These are phyloP conservation scores for Irpex lacteus DNA, from an alignment of 1,284 basidiomycete species.

Conservation along the genomic window DNA sequence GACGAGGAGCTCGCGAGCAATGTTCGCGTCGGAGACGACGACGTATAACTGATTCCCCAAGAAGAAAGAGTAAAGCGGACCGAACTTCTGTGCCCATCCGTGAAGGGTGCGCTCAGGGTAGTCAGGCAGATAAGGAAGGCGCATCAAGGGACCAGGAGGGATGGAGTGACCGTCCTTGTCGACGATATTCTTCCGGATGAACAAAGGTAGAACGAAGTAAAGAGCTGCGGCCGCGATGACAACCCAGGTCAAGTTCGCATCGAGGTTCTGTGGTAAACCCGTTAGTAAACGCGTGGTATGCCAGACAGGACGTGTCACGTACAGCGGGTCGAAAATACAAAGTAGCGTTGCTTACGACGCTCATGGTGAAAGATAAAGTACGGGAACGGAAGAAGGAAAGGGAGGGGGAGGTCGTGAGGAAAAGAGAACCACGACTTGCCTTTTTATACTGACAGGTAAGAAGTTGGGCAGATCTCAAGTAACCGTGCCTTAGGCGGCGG, in stretches of 20 bases:
- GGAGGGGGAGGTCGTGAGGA: conserved; percentile 5
- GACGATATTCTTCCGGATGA: conserved; percentile 14
- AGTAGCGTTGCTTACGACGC: conserved; percentile 13
- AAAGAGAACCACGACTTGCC: neutral
- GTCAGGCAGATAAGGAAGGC: conserved; percentile 28
- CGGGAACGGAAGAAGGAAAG: conserved; percentile 3
- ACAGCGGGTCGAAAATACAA: conserved; percentile 11
- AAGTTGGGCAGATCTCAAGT: neutral
- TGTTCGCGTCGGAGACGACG: conserved; percentile 38
- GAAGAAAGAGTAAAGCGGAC: conserved; percentile 38
- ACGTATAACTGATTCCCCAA: conserved; percentile 44
- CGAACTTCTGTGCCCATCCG: conserved; percentile 38
- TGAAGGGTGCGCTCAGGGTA: conserved; percentile 39
- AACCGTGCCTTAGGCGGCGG: neutral
- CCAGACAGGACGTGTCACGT: neutral
- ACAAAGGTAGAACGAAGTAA: conserved; percentile 13
- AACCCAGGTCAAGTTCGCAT: conserved; percentile 11
- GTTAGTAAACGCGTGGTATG: conserved; percentile 3
- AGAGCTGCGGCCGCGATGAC: conserved; percentile 9
- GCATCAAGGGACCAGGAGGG: conserved; percentile 14
- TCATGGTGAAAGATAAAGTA: conserved; percentile 12
- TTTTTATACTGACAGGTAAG: conserved; percentile 9
- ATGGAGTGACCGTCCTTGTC: conserved; percentile 15
- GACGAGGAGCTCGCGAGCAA: conserved; percentile 40
- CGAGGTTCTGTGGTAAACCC: conserved; percentile 8